Conservation (phyloP, 2,329 filamentous ascomycete genomes). For the Paraphoma sp. region DNA sequence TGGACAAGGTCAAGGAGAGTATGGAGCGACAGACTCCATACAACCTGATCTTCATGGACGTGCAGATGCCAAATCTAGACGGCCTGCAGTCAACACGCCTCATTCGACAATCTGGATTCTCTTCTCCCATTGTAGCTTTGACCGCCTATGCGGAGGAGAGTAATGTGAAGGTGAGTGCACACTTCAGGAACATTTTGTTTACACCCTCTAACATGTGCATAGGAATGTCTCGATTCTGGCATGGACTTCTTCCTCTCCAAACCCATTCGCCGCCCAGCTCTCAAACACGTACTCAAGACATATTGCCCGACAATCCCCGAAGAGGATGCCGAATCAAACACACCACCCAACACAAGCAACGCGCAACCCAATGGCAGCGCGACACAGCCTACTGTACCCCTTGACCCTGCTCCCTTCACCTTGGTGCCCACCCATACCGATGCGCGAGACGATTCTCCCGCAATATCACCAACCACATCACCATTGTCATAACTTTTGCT, state of each 20-base stretch:
- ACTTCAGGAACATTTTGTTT: not conserved
- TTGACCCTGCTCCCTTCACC: constrained; percentile 11
- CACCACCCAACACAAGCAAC: constrained; percentile 14
- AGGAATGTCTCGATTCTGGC: constrained; percentile 75
- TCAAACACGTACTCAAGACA: constrained; percentile 84
- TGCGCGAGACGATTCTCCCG: constrained; percentile 11
- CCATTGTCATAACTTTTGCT: constrained; percentile 6
- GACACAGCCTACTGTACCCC: constrained; percentile 1
- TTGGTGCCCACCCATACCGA: constrained; percentile 5
- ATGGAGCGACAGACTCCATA: constrained; percentile 78
- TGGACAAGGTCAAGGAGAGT: constrained; percentile 81
- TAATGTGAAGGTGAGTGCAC: constrained; percentile 76
- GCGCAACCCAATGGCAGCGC: constrained; percentile 15
- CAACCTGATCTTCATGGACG: constrained; percentile 94
- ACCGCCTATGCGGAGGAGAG: constrained; percentile 91
- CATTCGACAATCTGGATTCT: constrained; percentile 86
- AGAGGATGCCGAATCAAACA: constrained; percentile 55
- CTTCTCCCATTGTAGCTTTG: constrained; percentile 85
- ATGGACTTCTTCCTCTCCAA: constrained; percentile 89
- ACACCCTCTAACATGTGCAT: constrained; percentile 16
- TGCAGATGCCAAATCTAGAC: constrained; percentile 92
- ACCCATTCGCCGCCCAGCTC: constrained; percentile 78
- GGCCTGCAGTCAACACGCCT: constrained; percentile 84
- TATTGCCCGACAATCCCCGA: constrained; percentile 82
- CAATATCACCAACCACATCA: constrained; percentile 19